These are phyloP conservation scores for Dimargaris cristalligena DNA, from an alignment of 192 early-diverging fungal species.

Conservation along the genomic window DNA sequence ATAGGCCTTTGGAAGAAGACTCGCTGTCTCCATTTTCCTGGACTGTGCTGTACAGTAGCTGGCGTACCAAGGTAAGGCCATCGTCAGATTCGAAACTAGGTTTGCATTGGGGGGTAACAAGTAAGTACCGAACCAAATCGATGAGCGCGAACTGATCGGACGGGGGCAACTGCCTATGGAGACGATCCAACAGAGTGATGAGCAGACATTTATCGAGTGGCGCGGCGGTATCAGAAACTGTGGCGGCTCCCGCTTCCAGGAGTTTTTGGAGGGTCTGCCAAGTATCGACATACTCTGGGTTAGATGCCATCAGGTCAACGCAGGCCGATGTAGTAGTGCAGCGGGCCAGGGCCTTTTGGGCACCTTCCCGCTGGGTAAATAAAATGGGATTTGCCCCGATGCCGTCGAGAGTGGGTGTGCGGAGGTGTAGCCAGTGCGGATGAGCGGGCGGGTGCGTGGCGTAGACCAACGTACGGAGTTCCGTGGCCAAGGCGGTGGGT, in stretches of 20 bases:
- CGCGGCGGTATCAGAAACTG: background rate
- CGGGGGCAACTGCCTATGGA: background rate
- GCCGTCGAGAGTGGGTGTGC: slow-evolving; percentile 21
- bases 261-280: background rate
- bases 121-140: background rate
- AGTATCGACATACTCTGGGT: background rate
- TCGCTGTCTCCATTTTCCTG: slow-evolving; percentile 7
- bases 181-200: background rate
- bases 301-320: background rate
- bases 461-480: slow-evolving; percentile 40
- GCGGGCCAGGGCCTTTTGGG: slow-evolving; percentile 19
- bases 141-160: background rate
- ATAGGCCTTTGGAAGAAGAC: slow-evolving; percentile 29
- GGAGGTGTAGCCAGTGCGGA: slow-evolving; percentile 29
- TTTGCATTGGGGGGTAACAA: background rate
- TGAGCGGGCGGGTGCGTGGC: slow-evolving; percentile 53
- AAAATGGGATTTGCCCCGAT: slow-evolving; percentile 27
- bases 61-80: too few species aligned
- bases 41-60: slow-evolving; percentile 14
- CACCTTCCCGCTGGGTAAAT: slow-evolving; percentile 17
- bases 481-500: slow-evolving; percentile 33
- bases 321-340: background rate
- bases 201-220: background rate
- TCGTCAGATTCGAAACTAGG: background rate
- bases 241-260: background rate